Evolutionary conservation across 768 basidiomycete species (phyloP).

Genomic region (Phaeotremella skinneri): DNA sequence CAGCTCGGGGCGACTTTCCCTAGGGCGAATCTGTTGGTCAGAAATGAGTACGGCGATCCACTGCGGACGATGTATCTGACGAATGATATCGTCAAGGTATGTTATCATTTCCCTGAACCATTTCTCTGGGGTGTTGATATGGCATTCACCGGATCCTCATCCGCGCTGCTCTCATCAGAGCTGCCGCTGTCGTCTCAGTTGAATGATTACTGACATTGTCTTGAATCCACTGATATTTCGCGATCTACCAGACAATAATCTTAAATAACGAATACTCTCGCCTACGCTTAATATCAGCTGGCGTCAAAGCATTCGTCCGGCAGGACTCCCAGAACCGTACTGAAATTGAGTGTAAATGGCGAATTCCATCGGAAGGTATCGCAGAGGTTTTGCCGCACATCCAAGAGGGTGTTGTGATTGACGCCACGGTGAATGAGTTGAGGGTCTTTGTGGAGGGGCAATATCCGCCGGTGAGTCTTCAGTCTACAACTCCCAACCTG

Average conservation of each 20-base stretch:
- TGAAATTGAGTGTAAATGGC: slow-evolving; percentile 54
- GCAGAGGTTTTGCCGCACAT: slow-evolving; percentile 79
- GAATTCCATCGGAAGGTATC: slow-evolving; percentile 76
- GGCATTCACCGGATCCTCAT: neutral
- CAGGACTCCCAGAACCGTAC: slow-evolving; percentile 65
- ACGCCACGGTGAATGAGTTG: slow-evolving; percentile 61
- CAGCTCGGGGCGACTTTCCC: slow-evolving; percentile 72
- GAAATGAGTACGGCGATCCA: slow-evolving; percentile 63
- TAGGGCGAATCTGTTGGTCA: slow-evolving; percentile 71
- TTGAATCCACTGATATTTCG: neutral
- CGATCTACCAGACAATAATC: slow-evolving; percentile 59
- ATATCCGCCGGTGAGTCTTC: slow-evolving; percentile 64
- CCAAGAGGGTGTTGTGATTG: slow-evolving; percentile 63
- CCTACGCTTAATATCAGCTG: slow-evolving; percentile 84
- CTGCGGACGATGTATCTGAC: slow-evolving; percentile 79
- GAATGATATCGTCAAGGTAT: slow-evolving; percentile 72
- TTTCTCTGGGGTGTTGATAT: neutral
- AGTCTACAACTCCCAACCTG: neutral
- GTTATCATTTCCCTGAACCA: slow-evolving; percentile 5
- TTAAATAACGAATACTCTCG: slow-evolving; percentile 76
- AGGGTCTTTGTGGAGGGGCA: slow-evolving; percentile 69
- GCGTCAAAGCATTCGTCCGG: slow-evolving; percentile 86
- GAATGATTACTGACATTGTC: neutral
- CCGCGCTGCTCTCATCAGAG: neutral
- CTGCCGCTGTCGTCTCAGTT: neutral